A percentile compares a stretch with the other conserved stretches of the same genome.
phyloP scores from a whole-genome alignment of 495 filamentous ascomycete genomes.

The Neurospora tetraspora region DNA sequence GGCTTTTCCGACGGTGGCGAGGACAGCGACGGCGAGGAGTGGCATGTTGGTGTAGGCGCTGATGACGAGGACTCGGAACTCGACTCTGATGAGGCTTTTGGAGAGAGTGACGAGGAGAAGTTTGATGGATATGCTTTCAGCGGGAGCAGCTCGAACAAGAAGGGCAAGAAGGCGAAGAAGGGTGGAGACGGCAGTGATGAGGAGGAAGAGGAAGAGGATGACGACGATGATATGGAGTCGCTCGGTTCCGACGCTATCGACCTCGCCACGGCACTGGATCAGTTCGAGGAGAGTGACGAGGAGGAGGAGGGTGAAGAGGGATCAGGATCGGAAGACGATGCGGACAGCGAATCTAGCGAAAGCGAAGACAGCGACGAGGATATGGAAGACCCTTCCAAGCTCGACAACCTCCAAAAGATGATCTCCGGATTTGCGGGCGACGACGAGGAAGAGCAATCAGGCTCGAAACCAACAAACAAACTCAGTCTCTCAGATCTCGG shows the following conservation, averaged over 20 bases:
- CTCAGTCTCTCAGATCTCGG: slow-evolving; percentile 71
- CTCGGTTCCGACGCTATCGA: slow-evolving; percentile 82
- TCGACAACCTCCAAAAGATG: slow-evolving; percentile 57
- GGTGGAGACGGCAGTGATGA: slow-evolving; percentile 40
- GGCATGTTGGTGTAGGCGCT: slow-evolving; percentile 64
- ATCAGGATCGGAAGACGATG: slow-evolving; percentile 31
- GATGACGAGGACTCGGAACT: slow-evolving; percentile 75
- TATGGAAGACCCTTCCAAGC: slow-evolving; percentile 46
- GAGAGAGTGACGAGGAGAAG: slow-evolving; percentile 73
- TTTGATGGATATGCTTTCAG: slow-evolving; percentile 70
- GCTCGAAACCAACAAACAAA: slow-evolving; percentile 48
- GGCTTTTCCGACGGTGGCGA: slow-evolving; percentile 34
- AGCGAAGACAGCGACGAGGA: slow-evolving; percentile 50
- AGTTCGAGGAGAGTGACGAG: slow-evolving; percentile 43
- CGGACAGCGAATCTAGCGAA: slow-evolving; percentile 40
- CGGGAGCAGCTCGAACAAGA: slow-evolving; percentile 50
- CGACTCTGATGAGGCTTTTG: slow-evolving; percentile 90
- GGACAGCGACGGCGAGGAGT: slow-evolving; percentile 82
- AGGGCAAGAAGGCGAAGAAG: slow-evolving; percentile 21
- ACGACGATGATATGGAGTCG: slow-evolving; percentile 40
- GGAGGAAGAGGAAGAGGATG: slow-evolving; percentile 48
- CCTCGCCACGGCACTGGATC: slow-evolving; percentile 71
- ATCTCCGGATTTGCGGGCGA: slow-evolving; percentile 54
- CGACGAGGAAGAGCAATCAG: slow-evolving; percentile 20
- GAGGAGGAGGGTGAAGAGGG: slow-evolving; percentile 26